Evolutionary conservation across 768 basidiomycete species (phyloP).

Genomic region (Mrakia hoshinonis): DNA sequence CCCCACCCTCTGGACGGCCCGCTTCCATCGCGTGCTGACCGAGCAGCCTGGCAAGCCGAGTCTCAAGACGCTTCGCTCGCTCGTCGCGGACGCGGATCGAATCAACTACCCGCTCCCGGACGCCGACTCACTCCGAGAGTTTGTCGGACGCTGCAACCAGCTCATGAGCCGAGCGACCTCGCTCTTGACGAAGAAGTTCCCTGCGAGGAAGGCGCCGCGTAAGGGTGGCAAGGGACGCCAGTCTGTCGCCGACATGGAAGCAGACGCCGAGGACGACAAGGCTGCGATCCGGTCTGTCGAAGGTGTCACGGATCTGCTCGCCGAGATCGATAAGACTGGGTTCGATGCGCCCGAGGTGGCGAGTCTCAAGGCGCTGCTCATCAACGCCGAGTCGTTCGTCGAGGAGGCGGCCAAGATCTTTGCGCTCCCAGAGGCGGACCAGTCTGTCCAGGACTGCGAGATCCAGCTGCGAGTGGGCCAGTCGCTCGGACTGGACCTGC

Average conservation of each 20-base stretch:
- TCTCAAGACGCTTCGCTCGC: conserved; percentile 50
- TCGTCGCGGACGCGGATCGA: conserved; percentile 82
- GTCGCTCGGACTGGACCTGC: conserved; percentile 71
- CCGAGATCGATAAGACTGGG: conserved; percentile 66
- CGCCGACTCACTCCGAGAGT: conserved; percentile 61
- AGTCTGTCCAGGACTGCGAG: conserved; percentile 51
- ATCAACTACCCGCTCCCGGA: conserved; percentile 68
- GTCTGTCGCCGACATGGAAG: conserved; percentile 33
- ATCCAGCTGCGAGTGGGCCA: conserved; percentile 60
- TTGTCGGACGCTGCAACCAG: conserved; percentile 47
- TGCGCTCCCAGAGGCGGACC: conserved; percentile 36
- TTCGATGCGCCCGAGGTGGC: conserved; percentile 74
- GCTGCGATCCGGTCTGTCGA: conserved; percentile 46
- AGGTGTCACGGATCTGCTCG: conserved; percentile 60
- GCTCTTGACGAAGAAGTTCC: conserved; percentile 19
- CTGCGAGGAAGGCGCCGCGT: conserved; percentile 7
- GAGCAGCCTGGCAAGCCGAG: conserved; percentile 41
- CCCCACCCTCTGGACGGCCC: conserved; percentile 65
- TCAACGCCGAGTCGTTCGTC: conserved; percentile 35
- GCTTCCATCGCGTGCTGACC: conserved; percentile 56
- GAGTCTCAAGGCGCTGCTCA: conserved; percentile 35
- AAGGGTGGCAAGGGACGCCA: conserved; percentile 15
- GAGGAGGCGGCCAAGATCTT: conserved; percentile 34
- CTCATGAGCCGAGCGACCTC: conserved; percentile 32
- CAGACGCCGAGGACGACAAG: conserved; percentile 58